A percentile compares a stretch with the other conserved stretches of the same genome.
Conservation (phyloP, 768 basidiomycete genomes). For the Boletus bicolor region DNA sequence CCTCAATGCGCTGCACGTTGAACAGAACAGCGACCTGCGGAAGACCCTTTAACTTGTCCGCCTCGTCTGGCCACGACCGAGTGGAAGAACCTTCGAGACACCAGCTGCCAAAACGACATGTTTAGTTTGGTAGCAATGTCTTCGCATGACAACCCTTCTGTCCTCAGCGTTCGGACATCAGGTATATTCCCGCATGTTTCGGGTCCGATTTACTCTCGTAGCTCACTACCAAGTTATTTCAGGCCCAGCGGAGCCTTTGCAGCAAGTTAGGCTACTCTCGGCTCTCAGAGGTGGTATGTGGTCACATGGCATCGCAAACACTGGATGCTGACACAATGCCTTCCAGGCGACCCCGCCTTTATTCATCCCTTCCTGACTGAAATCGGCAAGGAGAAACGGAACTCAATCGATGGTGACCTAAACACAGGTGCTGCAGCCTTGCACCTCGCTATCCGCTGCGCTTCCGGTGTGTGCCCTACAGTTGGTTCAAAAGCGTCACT, state of each 20-base stretch:
- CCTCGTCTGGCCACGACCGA: background rate
- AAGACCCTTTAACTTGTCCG: background rate
- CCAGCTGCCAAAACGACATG: background rate
- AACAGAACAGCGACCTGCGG: conserved; percentile 3
- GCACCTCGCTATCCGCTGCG: conserved; percentile 82
- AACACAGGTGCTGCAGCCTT: conserved; percentile 74
- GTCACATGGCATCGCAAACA: background rate
- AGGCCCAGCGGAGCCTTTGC: conserved; percentile 44
- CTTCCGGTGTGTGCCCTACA: conserved; percentile 50
- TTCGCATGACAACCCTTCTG: conserved; percentile 13
- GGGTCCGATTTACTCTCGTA: background rate
- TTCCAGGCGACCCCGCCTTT: conserved; percentile 65
- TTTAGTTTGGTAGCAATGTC: conserved; percentile 18
- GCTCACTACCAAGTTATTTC: conserved; percentile 6
- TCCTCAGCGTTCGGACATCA: conserved; percentile 17
- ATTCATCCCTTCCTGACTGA: conserved; percentile 83
- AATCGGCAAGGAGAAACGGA: conserved; percentile 63
- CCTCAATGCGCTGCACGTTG: conserved; percentile 3
- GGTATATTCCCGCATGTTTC: conserved; percentile 6
- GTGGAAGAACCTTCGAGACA: background rate
- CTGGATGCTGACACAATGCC: background rate
- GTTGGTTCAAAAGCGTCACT: background rate
- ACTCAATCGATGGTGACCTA: conserved; percentile 43
- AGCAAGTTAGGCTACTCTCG: conserved; percentile 62
- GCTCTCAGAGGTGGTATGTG: conserved; percentile 58